phyloP scores from a whole-genome alignment of 2,329 filamentous ascomycete species.

The Zasmidium citrigriseum region DNA sequence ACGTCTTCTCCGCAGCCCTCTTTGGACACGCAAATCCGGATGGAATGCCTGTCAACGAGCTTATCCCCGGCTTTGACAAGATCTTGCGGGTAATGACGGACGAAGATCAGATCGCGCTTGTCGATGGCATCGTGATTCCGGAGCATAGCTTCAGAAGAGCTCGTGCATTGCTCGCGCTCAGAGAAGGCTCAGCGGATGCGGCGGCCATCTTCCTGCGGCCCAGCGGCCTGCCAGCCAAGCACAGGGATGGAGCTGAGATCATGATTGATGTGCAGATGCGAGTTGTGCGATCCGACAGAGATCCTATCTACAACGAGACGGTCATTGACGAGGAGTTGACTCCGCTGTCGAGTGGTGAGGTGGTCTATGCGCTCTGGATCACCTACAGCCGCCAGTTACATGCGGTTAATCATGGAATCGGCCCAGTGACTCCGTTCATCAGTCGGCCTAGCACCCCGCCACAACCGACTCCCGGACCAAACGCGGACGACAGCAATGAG shows the following conservation, averaged over 20 bases:
- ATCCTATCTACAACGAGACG: slow-evolving; percentile 59
- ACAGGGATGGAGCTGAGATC: slow-evolving; percentile 87
- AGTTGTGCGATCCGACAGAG: slow-evolving; percentile 85
- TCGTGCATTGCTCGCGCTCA: slow-evolving; percentile 77
- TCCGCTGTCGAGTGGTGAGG: slow-evolving; percentile 63
- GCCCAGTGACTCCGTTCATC: slow-evolving; percentile 63
- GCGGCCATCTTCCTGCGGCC: slow-evolving; percentile 79
- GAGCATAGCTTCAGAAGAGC: slow-evolving; percentile 95
- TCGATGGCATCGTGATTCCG: slow-evolving; percentile 94
- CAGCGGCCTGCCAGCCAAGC: slow-evolving; percentile 79
- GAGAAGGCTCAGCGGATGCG: slow-evolving; percentile 75
- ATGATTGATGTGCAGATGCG: slow-evolving; percentile 96
- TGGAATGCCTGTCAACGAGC: slow-evolving; percentile 72
- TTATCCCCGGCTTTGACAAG: slow-evolving; percentile 86
- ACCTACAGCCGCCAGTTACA: slow-evolving; percentile 95
- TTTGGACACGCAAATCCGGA: slow-evolving; percentile 87
- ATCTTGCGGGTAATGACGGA: slow-evolving; percentile 79
- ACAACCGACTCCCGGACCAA: slow-evolving; percentile 55
- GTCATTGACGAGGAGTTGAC: slow-evolving; percentile 65
- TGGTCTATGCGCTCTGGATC: slow-evolving; percentile 95
- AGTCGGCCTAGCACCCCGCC: slow-evolving; percentile 71
- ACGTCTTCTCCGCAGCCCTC: slow-evolving; percentile 86
- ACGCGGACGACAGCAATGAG: slow-evolving; percentile 20
- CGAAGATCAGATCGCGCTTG: slow-evolving; percentile 78
- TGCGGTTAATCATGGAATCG: slow-evolving; percentile 63